A percentile compares a stretch with the other conserved stretches of the same genome.
Conservation (phyloP, 2,329 filamentous ascomycete genomes). For the Neonectria coccinea region DNA sequence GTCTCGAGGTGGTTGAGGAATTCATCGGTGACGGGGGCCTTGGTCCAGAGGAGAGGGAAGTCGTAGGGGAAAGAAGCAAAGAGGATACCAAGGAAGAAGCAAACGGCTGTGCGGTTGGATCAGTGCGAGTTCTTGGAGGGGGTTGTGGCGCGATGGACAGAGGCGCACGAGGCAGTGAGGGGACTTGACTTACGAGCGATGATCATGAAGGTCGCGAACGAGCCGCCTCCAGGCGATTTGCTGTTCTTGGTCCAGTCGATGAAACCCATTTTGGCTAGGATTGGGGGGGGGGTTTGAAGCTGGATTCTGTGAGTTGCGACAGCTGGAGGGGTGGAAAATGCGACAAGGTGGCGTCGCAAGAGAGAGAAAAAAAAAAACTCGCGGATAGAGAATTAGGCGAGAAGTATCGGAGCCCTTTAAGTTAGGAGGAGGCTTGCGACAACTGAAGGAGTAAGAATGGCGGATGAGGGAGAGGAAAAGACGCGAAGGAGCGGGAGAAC, state of each 20-base stretch:
- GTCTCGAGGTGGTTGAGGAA: conserved; percentile 90
- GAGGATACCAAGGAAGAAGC: conserved; percentile 98
- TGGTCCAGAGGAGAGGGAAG: conserved; percentile 87
- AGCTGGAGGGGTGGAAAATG: conserved; percentile 2
- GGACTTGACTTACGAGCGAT: conserved; percentile 80
- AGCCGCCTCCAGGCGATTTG: conserved; percentile 69
- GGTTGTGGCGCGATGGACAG: not conserved
- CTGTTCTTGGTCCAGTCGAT: conserved; percentile 70
- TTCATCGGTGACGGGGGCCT: conserved; percentile 69
- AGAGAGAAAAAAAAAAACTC: conserved; percentile 14
- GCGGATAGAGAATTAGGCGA: conserved; percentile 16
- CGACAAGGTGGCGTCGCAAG: conserved; percentile 16
- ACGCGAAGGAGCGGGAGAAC: conserved; percentile 13
- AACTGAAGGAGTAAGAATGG: conserved; percentile 5
- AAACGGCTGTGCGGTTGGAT: conserved; percentile 70
- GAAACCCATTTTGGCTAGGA: conserved; percentile 48
- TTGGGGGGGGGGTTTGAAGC: conserved; percentile 28
- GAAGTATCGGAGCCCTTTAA: conserved; percentile 4
- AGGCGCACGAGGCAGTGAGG: conserved; percentile 7
- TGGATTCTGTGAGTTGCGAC: conserved; percentile 23
- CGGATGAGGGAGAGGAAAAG: conserved; percentile 14
- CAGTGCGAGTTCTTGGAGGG: conserved; percentile 10
- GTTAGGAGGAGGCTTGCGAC: conserved; percentile 12
- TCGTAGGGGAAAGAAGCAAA: conserved; percentile 98
- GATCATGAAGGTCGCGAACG: conserved; percentile 97